Evolutionary conservation across 2,329 filamentous ascomycete genomes (phyloP), one percentile per base, ranked within the genome.

Genomic region (Rhynchosporium graminicola): DNA sequence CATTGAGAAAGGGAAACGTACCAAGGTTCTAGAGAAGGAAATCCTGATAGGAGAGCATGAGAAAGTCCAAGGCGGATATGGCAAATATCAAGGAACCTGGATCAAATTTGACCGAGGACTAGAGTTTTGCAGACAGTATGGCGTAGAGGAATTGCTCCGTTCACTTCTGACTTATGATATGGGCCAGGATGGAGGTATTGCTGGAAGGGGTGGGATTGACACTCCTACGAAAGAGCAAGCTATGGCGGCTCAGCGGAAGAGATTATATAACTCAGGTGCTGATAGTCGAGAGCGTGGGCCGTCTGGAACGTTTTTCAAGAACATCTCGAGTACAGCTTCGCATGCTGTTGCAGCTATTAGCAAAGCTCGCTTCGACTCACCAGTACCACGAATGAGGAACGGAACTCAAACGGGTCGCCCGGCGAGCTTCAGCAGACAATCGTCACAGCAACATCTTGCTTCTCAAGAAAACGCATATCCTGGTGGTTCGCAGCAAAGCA

Each of bases 71-170:
- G 95, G 95, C 40, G 95, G 95, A 4, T 99, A 99, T 73, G 95
- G 95, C 68, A 98, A 98, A 80, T 99, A 99, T 73, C 95, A 99
- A 79, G 95, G 95, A 60, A 99, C 95, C 2, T 99, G 95, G 95
- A 96, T 99, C 73, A 91, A 90, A 73, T 98, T 96, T 73, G 90
- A 94, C 56, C 87, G 94, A 65, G 95, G 94, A 1, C 83, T 96
- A 51, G 92, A 97, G 73, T 94, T 99, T 70, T 98, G 95, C 76
- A 87, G 90, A 47, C 85, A 88, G 68, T 89, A 89, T 69, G 86
- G 84, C 10, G 91, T 95, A 38, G 90, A 94, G 74, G 90, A 94
- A 67, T 71, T 91, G 4, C 78, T 95, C 54, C 83, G 86, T 28
- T 89, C 90, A 15, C 81, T 95, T 4, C 77, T 95, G 59, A 91